These are phyloP conservation scores for Triadica sebifera DNA, from an alignment of 345 rosid genomes.

Conservation along the genomic window DNA sequence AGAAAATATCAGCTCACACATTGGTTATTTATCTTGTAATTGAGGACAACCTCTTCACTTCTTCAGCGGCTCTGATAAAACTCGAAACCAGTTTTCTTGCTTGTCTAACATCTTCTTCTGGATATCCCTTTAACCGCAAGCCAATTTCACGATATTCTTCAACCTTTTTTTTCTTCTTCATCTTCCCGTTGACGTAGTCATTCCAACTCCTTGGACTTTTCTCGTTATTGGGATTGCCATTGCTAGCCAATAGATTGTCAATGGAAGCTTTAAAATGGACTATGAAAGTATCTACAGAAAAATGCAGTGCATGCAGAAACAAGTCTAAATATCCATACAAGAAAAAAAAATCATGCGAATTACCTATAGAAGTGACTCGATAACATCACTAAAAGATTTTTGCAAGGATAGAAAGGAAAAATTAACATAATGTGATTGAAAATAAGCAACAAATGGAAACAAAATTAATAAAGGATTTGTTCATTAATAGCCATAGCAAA, in stretches of 20 bases:
- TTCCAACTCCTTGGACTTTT: constrained; percentile 67
- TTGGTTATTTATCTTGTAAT: not conserved
- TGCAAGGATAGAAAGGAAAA: not conserved
- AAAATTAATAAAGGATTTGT: no score
- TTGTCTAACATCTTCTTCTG: constrained; percentile 67
- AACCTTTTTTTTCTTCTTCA: constrained; percentile 79
- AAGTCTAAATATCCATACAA: not conserved
- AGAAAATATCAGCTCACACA: not conserved
- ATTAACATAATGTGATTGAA: not conserved
- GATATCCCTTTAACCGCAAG: constrained; percentile 62
- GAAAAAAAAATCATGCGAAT: not conserved
- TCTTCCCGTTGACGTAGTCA: constrained; percentile 62
- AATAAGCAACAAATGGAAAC: not conserved
- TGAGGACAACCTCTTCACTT: constrained; percentile 70
- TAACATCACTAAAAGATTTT: not conserved
- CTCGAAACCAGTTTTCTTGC: constrained; percentile 76
- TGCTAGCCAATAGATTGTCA: constrained; percentile 41
- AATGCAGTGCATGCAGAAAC: not conserved
- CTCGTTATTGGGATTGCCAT: constrained; percentile 79
- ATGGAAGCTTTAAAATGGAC: constrained; percentile 7
- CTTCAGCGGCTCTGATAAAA: constrained; percentile 79
- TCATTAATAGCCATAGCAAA: not conserved
- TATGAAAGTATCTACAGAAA: not conserved
- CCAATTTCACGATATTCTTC: constrained; percentile 86
- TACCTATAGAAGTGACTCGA: not conserved